Evolutionary conservation across 2,329 filamentous ascomycete species (phyloP).

Genomic region (Ophiocordyceps australis): DNA sequence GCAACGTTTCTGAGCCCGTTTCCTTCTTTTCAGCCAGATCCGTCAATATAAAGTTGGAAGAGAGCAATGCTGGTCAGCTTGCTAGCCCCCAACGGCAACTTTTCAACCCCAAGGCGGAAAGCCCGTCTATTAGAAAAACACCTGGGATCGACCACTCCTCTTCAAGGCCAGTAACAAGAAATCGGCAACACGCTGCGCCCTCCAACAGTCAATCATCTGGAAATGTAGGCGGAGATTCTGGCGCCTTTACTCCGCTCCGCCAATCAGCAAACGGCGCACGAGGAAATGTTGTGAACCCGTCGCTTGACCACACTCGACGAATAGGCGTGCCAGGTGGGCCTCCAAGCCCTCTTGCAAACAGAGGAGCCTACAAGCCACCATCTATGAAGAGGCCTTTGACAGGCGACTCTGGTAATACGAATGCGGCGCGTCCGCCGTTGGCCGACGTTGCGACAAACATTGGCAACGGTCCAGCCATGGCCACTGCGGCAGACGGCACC

Average conservation of each 20-base stretch:
- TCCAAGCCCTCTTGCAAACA: slow-evolving; percentile 38
- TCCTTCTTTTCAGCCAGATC: slow-evolving; percentile 58
- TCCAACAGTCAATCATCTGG: slow-evolving; percentile 9
- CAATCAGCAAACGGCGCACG: slow-evolving; percentile 10
- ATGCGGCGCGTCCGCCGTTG: slow-evolving; percentile 21
- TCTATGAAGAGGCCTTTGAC: slow-evolving; percentile 35
- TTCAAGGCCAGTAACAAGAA: slow-evolving; percentile 52
- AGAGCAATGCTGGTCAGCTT: slow-evolving; percentile 1
- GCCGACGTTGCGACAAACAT: slow-evolving; percentile 31
- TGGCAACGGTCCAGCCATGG: slow-evolving; percentile 3
- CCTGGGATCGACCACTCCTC: slow-evolving; percentile 69
- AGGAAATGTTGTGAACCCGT: slow-evolving; percentile 30
- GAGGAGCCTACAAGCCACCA: slow-evolving; percentile 38
- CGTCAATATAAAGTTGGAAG: slow-evolving; percentile 15
- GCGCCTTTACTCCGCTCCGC: slow-evolving; percentile 12
- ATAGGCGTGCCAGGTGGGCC: slow-evolving; percentile 38
- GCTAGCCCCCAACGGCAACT: slow-evolving; percentile 32
- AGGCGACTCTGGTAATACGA: slow-evolving; percentile 7
- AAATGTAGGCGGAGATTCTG: slow-evolving; percentile 6
- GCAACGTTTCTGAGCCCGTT: slow-evolving; percentile 20
- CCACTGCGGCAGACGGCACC: slow-evolving; percentile 8
- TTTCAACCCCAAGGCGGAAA: slow-evolving; percentile 61
- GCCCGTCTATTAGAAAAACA: slow-evolving; percentile 76
- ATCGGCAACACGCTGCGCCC: slow-evolving; percentile 31
- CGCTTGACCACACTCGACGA: slow-evolving; percentile 32